Conservation (phyloP, 306 rosid genomes). For the Senna tora region DNA sequence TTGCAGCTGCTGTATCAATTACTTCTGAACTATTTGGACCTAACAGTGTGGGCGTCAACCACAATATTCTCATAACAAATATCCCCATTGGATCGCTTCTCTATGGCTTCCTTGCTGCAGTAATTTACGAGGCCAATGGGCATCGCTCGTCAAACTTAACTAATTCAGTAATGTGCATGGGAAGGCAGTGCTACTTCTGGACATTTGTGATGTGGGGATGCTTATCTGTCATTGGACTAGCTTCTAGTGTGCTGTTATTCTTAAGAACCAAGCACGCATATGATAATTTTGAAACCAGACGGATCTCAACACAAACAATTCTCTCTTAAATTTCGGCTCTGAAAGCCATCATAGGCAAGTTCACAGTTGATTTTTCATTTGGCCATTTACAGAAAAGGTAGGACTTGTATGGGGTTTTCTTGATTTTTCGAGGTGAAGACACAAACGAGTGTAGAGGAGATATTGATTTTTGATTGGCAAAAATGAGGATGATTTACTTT, state of each 20-base stretch:
- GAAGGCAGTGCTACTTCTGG: constrained; percentile 71
- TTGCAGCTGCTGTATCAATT: constrained; percentile 91
- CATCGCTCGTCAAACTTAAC: constrained; percentile 13
- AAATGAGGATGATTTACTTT: constrained; percentile 18
- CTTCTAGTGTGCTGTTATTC: constrained; percentile 67
- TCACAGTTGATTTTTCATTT: constrained; percentile 2
- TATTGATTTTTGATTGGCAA: neutral
- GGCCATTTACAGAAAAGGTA: constrained; percentile 25
- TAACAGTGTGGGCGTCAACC: constrained; percentile 76
- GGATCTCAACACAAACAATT: constrained; percentile 50
- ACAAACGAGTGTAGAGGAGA: neutral
- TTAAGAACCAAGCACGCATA: constrained; percentile 86
- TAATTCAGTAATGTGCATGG: constrained; percentile 80
- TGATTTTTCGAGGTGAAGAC: constrained; percentile 29
- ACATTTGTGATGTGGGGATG: constrained; percentile 90
- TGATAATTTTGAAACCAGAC: constrained; percentile 67
- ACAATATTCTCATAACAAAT: constrained; percentile 88
- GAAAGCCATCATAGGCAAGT: constrained; percentile 5
- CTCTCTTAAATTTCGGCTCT: constrained; percentile 34
- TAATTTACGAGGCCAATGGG: constrained; percentile 71
- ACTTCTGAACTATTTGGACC: constrained; percentile 96
- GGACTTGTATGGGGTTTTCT: constrained; percentile 30
- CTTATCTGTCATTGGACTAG: constrained; percentile 69
- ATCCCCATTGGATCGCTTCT: constrained; percentile 90
- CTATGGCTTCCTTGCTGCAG: constrained; percentile 81